Conservation (phyloP, 495 filamentous ascomycete genomes). For the Lepidopterella palustris region DNA sequence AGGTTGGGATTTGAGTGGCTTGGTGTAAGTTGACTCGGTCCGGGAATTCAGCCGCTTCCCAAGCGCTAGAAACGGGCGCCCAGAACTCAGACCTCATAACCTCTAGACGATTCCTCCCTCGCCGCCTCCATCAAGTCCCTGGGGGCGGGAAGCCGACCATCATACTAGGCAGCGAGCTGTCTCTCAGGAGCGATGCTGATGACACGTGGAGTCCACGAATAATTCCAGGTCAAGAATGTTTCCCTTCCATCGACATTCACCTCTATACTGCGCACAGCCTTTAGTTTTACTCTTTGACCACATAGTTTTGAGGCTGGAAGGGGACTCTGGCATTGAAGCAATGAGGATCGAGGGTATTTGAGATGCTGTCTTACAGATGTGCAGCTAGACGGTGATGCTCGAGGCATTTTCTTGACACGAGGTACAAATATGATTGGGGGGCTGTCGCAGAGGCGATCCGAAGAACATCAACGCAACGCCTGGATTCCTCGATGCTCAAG, state of each 20-base stretch:
- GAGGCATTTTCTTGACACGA: slow-evolving; percentile 16
- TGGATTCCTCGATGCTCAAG: background rate
- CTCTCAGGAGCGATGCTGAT: background rate
- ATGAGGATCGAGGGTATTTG: background rate
- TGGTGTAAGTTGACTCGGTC: background rate
- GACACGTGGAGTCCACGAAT: background rate
- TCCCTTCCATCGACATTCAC: too few species aligned
- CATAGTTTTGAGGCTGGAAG: background rate
- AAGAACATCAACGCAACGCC: background rate
- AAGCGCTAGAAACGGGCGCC: background rate
- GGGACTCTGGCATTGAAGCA: background rate
- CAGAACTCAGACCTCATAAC: background rate
- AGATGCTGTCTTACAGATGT: background rate
- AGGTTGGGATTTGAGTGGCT: background rate
- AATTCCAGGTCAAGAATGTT: too few species aligned
- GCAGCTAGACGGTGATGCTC: slow-evolving; percentile 7
- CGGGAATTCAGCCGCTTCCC: background rate
- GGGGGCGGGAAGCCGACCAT: background rate
- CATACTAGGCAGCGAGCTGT: background rate
- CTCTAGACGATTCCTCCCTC: background rate
- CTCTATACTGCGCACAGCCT: too few species aligned
- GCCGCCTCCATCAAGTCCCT: background rate
- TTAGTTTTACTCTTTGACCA: too few species aligned
- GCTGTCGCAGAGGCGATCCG: background rate
- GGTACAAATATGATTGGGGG: slow-evolving; percentile 3